A percentile compares a stretch with the other conserved stretches of the same genome.
phyloP scores from a whole-genome alignment of 108 stramenopile species.

The Fistulifera solaris region DNA sequence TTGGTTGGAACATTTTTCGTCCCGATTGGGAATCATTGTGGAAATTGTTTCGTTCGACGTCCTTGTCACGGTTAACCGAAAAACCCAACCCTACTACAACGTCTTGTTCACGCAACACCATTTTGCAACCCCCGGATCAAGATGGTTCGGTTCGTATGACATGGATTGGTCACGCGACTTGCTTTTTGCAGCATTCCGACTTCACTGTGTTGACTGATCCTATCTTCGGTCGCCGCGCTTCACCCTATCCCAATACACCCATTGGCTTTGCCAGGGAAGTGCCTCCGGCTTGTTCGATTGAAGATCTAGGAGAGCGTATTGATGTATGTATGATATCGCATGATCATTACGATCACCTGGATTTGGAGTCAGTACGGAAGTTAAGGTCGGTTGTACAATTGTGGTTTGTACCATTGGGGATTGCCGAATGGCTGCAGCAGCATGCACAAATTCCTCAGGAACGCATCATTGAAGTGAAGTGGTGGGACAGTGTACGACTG shows the following conservation, averaged over 20 bases:
- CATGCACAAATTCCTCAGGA: constrained; percentile 38
- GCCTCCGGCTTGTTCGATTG: constrained; percentile 43
- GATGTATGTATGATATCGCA: constrained; percentile 80
- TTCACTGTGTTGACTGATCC: constrained; percentile 76
- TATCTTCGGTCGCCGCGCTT: constrained; percentile 54
- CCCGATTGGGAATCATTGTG: constrained; percentile 5
- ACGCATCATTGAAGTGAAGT: constrained; percentile 71
- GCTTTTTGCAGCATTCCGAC: constrained; percentile 41
- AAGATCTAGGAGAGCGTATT: constrained; percentile 33
- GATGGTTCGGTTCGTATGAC: constrained; percentile 32
- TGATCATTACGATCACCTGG: constrained; percentile 86
- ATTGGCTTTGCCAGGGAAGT: constrained; percentile 43
- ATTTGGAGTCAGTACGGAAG: constrained; percentile 36
- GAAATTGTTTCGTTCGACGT: not conserved
- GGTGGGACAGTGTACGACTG: constrained; percentile 67
- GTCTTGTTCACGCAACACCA: not conserved
- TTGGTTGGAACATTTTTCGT: constrained; percentile 15
- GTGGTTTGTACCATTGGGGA: constrained; percentile 78
- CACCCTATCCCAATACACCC: constrained; percentile 28
- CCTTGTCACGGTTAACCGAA: constrained; percentile 2
- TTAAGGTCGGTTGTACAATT: constrained; percentile 38
- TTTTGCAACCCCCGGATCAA: constrained; percentile 1
- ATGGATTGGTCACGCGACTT: constrained; percentile 81
- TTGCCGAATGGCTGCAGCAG: constrained; percentile 54
- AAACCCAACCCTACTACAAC: not conserved